Percentiles rank a stretch among this genome's conserved stretches.
These are phyloP conservation scores for Penicillium sp. DNA, from an alignment of 2,329 filamentous ascomycete genomes.

Conservation along the genomic window DNA sequence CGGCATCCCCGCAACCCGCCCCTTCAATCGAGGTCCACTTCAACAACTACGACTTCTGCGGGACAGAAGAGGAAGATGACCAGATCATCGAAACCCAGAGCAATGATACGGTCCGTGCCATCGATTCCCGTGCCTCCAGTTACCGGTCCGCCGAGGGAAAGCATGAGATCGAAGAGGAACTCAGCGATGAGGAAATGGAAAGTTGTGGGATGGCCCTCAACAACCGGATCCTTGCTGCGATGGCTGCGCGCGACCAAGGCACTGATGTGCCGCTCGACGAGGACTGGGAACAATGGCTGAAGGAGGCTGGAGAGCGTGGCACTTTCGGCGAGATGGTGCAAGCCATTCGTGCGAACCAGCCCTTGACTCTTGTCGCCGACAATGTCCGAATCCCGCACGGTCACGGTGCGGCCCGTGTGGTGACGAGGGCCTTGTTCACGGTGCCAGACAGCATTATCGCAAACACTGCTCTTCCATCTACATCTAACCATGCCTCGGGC, in stretches of 20 bases:
- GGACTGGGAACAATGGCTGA: slow-evolving; percentile 52
- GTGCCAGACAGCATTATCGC: slow-evolving; percentile 18
- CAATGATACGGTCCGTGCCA: slow-evolving; percentile 20
- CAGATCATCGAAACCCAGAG: slow-evolving; percentile 17
- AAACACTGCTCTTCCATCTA: slow-evolving; percentile 16
- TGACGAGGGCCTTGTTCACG: slow-evolving; percentile 15
- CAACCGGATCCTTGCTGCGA: slow-evolving; percentile 45
- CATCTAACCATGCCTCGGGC: slow-evolving; percentile 21
- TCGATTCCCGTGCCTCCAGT: slow-evolving; percentile 15
- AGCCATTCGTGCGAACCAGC: slow-evolving; percentile 32
- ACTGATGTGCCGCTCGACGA: slow-evolving; percentile 38
- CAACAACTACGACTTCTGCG: slow-evolving; percentile 22
- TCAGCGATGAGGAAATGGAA: slow-evolving; percentile 41
- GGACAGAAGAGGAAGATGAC: slow-evolving; percentile 23
- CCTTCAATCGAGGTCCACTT: slow-evolving; percentile 29
- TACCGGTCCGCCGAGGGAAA: slow-evolving; percentile 21
- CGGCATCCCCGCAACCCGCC: slow-evolving; percentile 39
- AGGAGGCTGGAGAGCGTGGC: slow-evolving; percentile 48
- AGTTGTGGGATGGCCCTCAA: slow-evolving; percentile 47
- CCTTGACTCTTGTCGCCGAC: slow-evolving; percentile 25
- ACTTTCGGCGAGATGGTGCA: slow-evolving; percentile 35
- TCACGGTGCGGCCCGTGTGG: slow-evolving; percentile 14
- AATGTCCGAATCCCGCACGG: slow-evolving; percentile 17
- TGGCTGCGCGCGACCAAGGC: slow-evolving; percentile 45
- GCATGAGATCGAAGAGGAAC: slow-evolving; percentile 34